Evolutionary conservation across 2,329 filamentous ascomycete species (phyloP).

Genomic region (Alternaria triticimaculans): DNA sequence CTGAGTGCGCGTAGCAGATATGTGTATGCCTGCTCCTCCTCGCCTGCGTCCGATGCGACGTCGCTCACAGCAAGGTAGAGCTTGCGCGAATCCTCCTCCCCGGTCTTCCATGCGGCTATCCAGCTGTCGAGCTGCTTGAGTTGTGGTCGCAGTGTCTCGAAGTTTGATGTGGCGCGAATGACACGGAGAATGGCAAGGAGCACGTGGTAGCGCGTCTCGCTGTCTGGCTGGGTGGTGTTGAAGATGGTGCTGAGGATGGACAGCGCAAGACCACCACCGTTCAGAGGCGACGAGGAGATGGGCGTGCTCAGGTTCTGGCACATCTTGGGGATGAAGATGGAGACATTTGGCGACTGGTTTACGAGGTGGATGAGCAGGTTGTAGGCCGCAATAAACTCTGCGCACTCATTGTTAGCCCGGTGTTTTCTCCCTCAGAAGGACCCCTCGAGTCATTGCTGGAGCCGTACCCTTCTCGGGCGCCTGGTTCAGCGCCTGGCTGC

Average conservation of each 20-base stretch:
- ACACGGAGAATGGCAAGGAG: constrained; percentile 88
- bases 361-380: constrained; percentile 96
- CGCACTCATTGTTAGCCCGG: constrained; percentile 35
- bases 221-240: constrained; percentile 79
- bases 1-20: constrained; percentile 80
- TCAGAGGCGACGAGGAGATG: constrained; percentile 81
- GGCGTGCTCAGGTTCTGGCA: constrained; percentile 87
- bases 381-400: constrained; percentile 92
- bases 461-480: constrained; percentile 81
- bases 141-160: constrained; percentile 82
- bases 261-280: constrained; percentile 84
- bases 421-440: constrained; percentile 4
- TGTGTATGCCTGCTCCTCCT: constrained; percentile 76
- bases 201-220: constrained; percentile 85
- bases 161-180: constrained; percentile 71
- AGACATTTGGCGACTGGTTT: constrained; percentile 81
- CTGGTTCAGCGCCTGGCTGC: constrained; percentile 76
- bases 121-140: constrained; percentile 82
- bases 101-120: constrained; percentile 82
- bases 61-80: constrained; percentile 84
- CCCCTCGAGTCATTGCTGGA: neutral
- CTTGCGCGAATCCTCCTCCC: constrained; percentile 81
- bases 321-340: constrained; percentile 84
- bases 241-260: constrained; percentile 94
- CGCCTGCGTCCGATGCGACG: constrained; percentile 77